Evolutionary conservation across 805 yeast genomes (phyloP).

Genomic region (Blastobotrys chiropterorum): DNA sequence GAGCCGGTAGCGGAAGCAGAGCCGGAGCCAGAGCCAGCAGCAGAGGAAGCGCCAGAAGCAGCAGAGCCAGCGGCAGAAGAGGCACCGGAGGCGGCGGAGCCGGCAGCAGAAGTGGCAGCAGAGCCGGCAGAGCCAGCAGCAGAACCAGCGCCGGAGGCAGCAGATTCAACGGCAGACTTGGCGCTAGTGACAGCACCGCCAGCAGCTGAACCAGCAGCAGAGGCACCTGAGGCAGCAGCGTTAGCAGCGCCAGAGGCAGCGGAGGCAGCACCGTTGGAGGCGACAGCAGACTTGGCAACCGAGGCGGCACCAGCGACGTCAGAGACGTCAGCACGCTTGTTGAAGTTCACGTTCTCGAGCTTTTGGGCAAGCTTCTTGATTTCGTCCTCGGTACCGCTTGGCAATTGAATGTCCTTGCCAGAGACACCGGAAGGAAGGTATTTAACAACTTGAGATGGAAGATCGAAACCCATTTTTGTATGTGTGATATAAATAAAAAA

Average conservation of each 20-base stretch:
- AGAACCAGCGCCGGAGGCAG: conserved; percentile 5
- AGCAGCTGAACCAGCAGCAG: conserved; percentile 7
- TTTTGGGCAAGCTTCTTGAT: not conserved
- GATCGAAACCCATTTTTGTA: not conserved
- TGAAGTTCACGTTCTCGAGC: not conserved
- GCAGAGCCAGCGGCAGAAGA: conserved; percentile 7
- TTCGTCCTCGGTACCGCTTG: not conserved
- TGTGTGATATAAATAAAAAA: not conserved
- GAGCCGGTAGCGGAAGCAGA: conserved; percentile 31
- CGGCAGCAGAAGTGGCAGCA: conserved; percentile 10
- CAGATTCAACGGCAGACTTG: conserved; percentile 8
- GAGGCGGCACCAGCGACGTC: conserved; percentile 18
- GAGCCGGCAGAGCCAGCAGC: conserved; percentile 7
- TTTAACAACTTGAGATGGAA: not conserved
- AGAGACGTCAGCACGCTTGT: conserved; percentile 6
- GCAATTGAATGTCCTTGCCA: not conserved
- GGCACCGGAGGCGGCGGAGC: conserved; percentile 11
- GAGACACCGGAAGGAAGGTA: not conserved
- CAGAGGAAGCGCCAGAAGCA: conserved; percentile 9
- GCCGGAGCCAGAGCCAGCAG: conserved; percentile 14
- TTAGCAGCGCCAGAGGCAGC: conserved; percentile 6
- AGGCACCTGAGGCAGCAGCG: conserved; percentile 11
- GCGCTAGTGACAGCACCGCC: conserved; percentile 6
- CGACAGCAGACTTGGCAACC: conserved; percentile 14
- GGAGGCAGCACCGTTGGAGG: conserved; percentile 6